phyloP scores from a whole-genome alignment of 192 early-diverging fungal species.

The Gaertneriomyces sp. region DNA sequence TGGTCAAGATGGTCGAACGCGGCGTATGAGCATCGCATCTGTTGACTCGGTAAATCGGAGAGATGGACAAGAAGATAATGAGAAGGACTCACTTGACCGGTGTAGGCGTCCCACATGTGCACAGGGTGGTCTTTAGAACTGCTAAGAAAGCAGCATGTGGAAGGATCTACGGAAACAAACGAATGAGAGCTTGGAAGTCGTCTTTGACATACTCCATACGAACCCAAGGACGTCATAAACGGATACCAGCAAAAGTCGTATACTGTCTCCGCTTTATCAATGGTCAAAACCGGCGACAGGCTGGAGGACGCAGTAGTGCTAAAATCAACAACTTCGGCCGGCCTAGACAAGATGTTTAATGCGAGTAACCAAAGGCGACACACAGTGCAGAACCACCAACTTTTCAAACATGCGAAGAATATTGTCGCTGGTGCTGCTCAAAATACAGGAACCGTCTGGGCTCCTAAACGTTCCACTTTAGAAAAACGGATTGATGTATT shows the following conservation, averaged over 20 bases:
- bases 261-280: conserved; percentile 48
- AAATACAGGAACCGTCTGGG: conserved; percentile 62
- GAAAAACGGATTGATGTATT: not conserved
- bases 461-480: conserved; percentile 44
- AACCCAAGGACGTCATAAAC: conserved; percentile 41
- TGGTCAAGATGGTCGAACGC: conserved; percentile 63
- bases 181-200: not conserved
- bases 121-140: conserved; percentile 73
- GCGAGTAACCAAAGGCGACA: not conserved
- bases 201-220: not conserved
- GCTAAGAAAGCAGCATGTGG: conserved; percentile 37
- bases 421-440: conserved; percentile 64
- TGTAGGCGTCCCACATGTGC: conserved; percentile 68
- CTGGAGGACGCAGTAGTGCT: not conserved
- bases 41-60: not conserved
- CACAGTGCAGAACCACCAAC: not conserved
- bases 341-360: not conserved
- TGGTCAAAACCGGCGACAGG: conserved; percentile 33
- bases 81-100: conserved; percentile 39
- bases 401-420: conserved; percentile 52
- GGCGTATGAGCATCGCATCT: conserved; percentile 64
- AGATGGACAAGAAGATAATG: not conserved
- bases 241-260: conserved; percentile 69
- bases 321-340: not conserved
- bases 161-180: conserved; percentile 30